A percentile compares a stretch with the other conserved stretches of the same genome.
Conservation (phyloP, 2,329 filamentous ascomycete genomes). For the Bipolaris bicolor region DNA sequence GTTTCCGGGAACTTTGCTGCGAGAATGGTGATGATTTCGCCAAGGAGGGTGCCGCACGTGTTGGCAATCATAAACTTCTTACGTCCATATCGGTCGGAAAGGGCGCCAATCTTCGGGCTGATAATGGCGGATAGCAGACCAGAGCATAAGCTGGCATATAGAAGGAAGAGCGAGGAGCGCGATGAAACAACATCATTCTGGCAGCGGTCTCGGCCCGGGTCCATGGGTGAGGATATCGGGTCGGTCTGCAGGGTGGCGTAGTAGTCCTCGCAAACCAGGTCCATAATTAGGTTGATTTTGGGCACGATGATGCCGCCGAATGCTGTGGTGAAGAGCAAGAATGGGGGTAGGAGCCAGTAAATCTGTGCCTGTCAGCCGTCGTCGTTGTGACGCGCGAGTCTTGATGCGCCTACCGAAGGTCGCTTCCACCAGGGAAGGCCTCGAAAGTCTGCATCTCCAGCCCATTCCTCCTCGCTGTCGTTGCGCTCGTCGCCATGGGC, state of each 20-base stretch:
- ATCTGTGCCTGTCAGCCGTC: slow-evolving; percentile 56
- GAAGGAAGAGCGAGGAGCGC: slow-evolving; percentile 76
- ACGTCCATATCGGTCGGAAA: slow-evolving; percentile 87
- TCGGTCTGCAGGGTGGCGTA: slow-evolving; percentile 63
- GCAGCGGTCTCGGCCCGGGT: slow-evolving; percentile 67
- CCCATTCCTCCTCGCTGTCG: slow-evolving; percentile 36
- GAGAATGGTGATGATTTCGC: slow-evolving; percentile 78
- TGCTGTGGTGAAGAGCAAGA: slow-evolving; percentile 80
- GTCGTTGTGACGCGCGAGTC: not conserved
- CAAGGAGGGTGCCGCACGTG: slow-evolving; percentile 74
- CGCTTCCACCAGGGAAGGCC: slow-evolving; percentile 57
- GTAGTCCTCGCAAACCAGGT: slow-evolving; percentile 83
- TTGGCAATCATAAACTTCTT: slow-evolving; percentile 74
- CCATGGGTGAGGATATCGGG: slow-evolving; percentile 47
- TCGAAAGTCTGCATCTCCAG: slow-evolving; percentile 47
- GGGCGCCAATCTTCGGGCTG: slow-evolving; percentile 79
- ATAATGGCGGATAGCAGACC: slow-evolving; percentile 81
- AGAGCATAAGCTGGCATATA: slow-evolving; percentile 74
- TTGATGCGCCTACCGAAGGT: slow-evolving; percentile 54
- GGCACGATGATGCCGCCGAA: slow-evolving; percentile 87
- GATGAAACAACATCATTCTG: slow-evolving; percentile 78
- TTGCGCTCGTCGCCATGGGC: slow-evolving; percentile 14
- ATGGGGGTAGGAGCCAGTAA: slow-evolving; percentile 82
- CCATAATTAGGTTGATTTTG: slow-evolving; percentile 83
- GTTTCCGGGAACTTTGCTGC: slow-evolving; percentile 75